phyloP scores from a whole-genome alignment of 495 filamentous ascomycete species.

The Penicillium salamii region DNA sequence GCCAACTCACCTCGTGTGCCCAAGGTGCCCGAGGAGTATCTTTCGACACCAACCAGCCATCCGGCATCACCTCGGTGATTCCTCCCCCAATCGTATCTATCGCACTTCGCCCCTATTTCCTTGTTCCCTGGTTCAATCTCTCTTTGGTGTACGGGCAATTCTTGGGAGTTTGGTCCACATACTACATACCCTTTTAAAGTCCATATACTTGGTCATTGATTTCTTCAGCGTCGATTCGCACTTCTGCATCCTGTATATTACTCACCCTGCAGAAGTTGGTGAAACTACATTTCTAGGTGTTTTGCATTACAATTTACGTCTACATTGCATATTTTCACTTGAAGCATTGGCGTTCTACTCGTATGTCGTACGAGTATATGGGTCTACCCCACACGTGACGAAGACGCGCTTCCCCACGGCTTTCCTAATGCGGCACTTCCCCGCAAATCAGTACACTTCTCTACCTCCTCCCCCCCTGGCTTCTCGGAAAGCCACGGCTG shows the following conservation, averaged over 20 bases:
- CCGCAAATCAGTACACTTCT: constrained; percentile 2
- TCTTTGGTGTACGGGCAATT: constrained; percentile 18
- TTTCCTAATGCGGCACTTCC: constrained; percentile 5
- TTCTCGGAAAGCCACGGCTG: constrained; percentile 22
- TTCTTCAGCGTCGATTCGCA: constrained; percentile 4
- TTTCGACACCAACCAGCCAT: constrained; percentile 38
- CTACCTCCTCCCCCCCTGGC: neutral
- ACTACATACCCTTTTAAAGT: constrained; percentile 17
- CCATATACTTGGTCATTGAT: constrained; percentile 2
- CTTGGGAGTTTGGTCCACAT: constrained; percentile 17
- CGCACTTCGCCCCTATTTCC: neutral
- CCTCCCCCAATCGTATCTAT: neutral
- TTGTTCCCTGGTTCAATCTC: constrained; percentile 1
- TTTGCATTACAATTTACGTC: neutral
- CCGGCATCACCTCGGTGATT: constrained; percentile 37
- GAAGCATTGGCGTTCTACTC: neutral
- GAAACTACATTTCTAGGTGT: constrained; percentile 3
- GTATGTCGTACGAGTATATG: no score
- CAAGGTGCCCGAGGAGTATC: constrained; percentile 59
- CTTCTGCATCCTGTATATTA: constrained; percentile 18
- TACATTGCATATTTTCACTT: neutral
- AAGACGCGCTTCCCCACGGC: constrained; percentile 8
- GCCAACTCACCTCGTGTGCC: constrained; percentile 58
- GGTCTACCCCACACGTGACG: constrained; percentile 7
- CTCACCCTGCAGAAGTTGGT: constrained; percentile 1